These are phyloP conservation scores for Fusarium multiceps DNA, from an alignment of 2,329 filamentous ascomycete genomes.

Conservation along the genomic window DNA sequence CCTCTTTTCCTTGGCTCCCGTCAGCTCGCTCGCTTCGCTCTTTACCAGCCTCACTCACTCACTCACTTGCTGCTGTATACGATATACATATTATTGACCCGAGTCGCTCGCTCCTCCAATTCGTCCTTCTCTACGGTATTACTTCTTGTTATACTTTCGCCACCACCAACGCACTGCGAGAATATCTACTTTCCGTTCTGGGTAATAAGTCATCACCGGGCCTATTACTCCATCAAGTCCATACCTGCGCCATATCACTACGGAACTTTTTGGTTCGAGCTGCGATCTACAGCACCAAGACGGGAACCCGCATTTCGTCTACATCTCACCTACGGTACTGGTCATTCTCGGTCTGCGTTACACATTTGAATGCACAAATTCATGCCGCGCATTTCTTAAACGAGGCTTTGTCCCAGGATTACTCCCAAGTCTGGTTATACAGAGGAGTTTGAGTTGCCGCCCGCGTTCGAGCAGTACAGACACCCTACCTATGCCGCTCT, in stretches of 20 bases:
- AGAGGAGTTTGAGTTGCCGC: constrained; percentile 19
- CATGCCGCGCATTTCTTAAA: constrained; percentile 26
- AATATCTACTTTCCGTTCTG: constrained; percentile 30
- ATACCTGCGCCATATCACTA: constrained; percentile 25
- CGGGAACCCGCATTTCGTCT: constrained; percentile 39
- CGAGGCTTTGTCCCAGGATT: constrained; percentile 18
- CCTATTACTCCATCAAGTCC: constrained; percentile 20
- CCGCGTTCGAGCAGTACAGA: constrained; percentile 15
- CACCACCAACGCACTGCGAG: constrained; percentile 9
- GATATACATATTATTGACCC: constrained; percentile 23
- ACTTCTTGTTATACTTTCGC: constrained; percentile 13
- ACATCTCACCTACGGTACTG: constrained; percentile 12
- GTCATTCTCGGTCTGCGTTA: constrained; percentile 16
- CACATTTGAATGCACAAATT: constrained; percentile 29
- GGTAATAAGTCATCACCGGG: constrained; percentile 28
- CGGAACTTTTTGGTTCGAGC: constrained; percentile 29
- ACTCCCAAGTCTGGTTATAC: constrained; percentile 13
- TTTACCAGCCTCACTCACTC: constrained; percentile 1
- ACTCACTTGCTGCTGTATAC: neutral
- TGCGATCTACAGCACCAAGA: constrained; percentile 28
- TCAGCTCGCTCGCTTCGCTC: constrained; percentile 18
- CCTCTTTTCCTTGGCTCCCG: constrained; percentile 19
- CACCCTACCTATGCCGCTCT: constrained; percentile 32
- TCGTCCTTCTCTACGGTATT: neutral
- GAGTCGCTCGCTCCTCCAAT: constrained; percentile 17